phyloP scores from a whole-genome alignment of 371 early-diverging fungal genomes.

The Saksenaea vasiformis region DNA sequence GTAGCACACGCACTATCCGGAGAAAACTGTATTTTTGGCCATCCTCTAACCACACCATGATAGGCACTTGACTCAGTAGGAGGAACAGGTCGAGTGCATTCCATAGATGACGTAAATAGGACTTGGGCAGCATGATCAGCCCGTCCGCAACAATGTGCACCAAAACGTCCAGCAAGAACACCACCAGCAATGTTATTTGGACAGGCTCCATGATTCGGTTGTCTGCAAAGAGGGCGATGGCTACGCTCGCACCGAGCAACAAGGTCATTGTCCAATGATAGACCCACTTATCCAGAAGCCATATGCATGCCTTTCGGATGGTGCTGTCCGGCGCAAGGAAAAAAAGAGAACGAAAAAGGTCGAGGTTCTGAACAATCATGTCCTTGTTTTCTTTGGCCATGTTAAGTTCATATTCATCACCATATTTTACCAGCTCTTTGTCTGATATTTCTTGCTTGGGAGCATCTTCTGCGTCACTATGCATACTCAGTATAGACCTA shows the following conservation, averaged over 20 bases:
- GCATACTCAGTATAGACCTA: constrained; percentile 12
- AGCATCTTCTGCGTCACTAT: background rate
- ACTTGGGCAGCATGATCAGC: constrained; percentile 46
- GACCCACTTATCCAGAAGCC: background rate
- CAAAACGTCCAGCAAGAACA: constrained; percentile 42
- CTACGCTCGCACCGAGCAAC: constrained; percentile 42
- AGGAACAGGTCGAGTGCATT: constrained; percentile 43
- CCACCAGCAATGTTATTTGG: constrained; percentile 29
- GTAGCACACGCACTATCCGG: constrained; percentile 38
- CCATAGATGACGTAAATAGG: constrained; percentile 48
- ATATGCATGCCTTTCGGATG: constrained; percentile 17
- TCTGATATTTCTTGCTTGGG: constrained; percentile 1
- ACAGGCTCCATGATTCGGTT: constrained; percentile 22
- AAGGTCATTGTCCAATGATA: constrained; percentile 44
- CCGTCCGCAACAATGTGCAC: constrained; percentile 50
- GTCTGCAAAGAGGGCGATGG: constrained; percentile 26
- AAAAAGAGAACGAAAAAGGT: constrained; percentile 27
- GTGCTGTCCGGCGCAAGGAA: constrained; percentile 16
- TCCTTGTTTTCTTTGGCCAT: constrained; percentile 40
- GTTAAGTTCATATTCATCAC: constrained; percentile 40
- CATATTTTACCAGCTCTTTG: constrained; percentile 29
- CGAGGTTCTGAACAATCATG: constrained; percentile 29
- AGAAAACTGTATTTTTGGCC: constrained; percentile 7
- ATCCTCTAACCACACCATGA: background rate
- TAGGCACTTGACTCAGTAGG: constrained; percentile 33